Evolutionary conservation across 2,329 filamentous ascomycete species (phyloP).

Genomic region (Neofusicoccum umdonicola): DNA sequence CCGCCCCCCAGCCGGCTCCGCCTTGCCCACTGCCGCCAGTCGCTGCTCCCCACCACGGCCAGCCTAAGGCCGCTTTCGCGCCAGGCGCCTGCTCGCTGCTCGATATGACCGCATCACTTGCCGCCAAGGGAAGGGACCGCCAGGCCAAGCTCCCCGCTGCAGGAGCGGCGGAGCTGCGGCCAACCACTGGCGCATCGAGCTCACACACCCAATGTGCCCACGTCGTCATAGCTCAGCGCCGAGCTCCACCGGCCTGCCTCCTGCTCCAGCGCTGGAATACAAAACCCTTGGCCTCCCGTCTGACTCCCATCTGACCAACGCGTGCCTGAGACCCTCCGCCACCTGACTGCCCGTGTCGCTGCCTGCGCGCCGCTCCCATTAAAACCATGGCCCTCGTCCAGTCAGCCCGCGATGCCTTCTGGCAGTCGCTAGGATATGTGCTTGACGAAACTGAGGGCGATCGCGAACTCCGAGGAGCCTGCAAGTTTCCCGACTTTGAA

Average conservation of each 20-base stretch:
- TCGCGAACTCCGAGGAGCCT: not conserved
- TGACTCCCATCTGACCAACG: not conserved
- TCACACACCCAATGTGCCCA: not conserved
- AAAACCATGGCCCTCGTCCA: not conserved
- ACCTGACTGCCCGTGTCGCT: not conserved
- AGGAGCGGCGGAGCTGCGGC: not conserved
- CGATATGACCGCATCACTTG: conserved; percentile 1
- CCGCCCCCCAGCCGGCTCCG: not conserved
- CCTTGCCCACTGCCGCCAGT: not conserved
- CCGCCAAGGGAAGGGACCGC: not conserved
- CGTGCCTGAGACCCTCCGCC: not conserved
- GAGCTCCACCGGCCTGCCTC: not conserved
- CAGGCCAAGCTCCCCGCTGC: not conserved
- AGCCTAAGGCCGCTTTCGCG: not conserved
- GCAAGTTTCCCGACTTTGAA: conserved; percentile 35
- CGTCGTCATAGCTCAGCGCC: not conserved
- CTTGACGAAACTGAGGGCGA: not conserved
- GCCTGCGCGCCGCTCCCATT: too few species aligned
- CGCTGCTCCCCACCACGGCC: not conserved
- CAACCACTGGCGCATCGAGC: not conserved
- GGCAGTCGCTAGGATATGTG: not conserved
- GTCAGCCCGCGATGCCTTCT: conserved; percentile 3
- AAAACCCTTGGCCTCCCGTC: not conserved
- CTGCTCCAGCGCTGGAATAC: not conserved
- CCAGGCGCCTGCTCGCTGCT: not conserved